Conservation (phyloP, 106 monocot genomes). For the Acorus gramineus region DNA sequence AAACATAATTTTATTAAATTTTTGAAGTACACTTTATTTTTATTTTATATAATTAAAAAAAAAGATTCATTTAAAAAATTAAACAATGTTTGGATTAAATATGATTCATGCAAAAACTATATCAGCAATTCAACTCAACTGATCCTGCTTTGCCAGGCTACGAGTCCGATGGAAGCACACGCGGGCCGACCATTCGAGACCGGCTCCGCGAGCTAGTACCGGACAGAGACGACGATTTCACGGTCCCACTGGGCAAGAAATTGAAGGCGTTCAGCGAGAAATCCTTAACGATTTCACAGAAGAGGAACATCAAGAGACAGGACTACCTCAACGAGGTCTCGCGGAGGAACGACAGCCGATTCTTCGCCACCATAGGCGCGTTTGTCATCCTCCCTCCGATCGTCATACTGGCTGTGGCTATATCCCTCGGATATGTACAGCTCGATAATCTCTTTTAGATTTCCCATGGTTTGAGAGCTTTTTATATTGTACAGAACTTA, state of each 20-base stretch:
- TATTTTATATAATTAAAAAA: too few species aligned
- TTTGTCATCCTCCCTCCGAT: slow-evolving; percentile 80
- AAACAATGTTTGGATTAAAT: too few species aligned
- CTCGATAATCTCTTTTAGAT: slow-evolving; percentile 7
- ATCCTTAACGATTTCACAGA: slow-evolving; percentile 55
- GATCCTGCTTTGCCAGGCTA: slow-evolving; percentile 23
- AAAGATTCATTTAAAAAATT: too few species aligned
- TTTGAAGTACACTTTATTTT: too few species aligned
- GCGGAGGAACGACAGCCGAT: slow-evolving; percentile 55
- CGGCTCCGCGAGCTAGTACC: slow-evolving; percentile 49
- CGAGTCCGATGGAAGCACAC: slow-evolving; percentile 12
- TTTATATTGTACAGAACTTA: too few species aligned
- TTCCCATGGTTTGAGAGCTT: too few species aligned
- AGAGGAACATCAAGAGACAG: slow-evolving; percentile 94
- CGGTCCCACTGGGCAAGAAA: slow-evolving; percentile 59
- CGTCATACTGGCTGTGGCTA: slow-evolving; percentile 51
- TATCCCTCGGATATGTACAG: slow-evolving; percentile 79
- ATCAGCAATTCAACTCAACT: not conserved
- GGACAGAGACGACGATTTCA: slow-evolving; percentile 60
- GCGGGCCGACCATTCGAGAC: slow-evolving; percentile 50
- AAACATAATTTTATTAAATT: too few species aligned
- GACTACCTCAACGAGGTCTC: slow-evolving; percentile 65
- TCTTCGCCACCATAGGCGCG: slow-evolving; percentile 80
- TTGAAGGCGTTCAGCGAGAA: slow-evolving; percentile 28
- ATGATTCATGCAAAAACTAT: too few species aligned